These are phyloP conservation scores for Trichophyton equinum DNA, from an alignment of 2,329 filamentous ascomycete species.

Conservation along the genomic window DNA sequence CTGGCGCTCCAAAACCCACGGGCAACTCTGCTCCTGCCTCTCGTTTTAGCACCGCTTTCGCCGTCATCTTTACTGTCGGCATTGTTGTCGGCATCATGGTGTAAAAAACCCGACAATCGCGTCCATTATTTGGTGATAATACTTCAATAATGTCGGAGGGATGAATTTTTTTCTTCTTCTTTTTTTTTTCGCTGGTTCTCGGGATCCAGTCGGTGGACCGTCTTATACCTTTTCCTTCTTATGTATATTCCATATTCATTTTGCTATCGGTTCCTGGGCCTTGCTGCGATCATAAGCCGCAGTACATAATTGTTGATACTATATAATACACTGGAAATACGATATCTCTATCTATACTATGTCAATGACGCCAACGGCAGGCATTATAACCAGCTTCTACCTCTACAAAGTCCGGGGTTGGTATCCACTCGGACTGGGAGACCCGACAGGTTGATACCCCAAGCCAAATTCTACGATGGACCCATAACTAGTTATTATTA, in stretches of 20 bases:
- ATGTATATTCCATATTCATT: not conserved
- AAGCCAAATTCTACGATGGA: too few species aligned
- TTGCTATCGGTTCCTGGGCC: not conserved
- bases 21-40: not conserved
- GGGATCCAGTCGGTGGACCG: not conserved
- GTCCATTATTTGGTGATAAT: not conserved
- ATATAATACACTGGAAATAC: not conserved
- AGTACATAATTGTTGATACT: not conserved
- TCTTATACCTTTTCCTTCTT: too few species aligned
- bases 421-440: too few species aligned
- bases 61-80: not conserved
- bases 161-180: not conserved
- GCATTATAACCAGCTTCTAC: not conserved
- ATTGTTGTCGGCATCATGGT: not conserved
- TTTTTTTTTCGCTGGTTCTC: not conserved
- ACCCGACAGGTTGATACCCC: too few species aligned
- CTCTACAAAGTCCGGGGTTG: too few species aligned
- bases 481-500: too few species aligned
- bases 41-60: not conserved
- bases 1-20: not conserved
- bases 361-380: too few species aligned
- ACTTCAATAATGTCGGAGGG: not conserved
- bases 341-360: not conserved
- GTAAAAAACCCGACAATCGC: not conserved
- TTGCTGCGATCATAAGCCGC: not conserved